Base-by-base conservation (phyloP, 495 filamentous ascomycete genomes). In the Daldinia childiae region DNA sequence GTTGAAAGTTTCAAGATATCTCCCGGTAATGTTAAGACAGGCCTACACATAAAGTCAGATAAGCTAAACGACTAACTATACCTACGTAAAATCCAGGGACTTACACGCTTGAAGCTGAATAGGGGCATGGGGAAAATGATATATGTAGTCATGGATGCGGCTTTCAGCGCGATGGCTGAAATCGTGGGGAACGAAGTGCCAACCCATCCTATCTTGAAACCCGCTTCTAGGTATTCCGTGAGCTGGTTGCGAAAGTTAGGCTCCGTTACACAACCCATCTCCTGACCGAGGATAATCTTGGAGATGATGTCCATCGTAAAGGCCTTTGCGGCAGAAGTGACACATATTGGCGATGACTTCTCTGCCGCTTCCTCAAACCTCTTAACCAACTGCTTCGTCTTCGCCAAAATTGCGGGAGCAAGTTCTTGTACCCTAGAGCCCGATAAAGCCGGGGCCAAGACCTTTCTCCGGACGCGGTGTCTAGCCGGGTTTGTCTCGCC, bases 231-330 rank as follows among this genome's bases (percentile, higher is more conserved):
- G 19, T 58, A 36, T 38, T 38, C 32, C 4, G 55, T 30, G 19
- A 58, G 32, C 19, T 58, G 26, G 11, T 58, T 58, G 55, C 32
- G 29, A 58, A 58, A 58, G 30, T 58, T 58, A 0, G 55, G 55
- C 7, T 58, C 55, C 27, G 55, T 58, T 24, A 58, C 55, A 11
- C 55, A 58, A 6, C 55, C 55, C 6, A 58, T 2, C 11, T 58
- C 55, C 6, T 58, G 29, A 1, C 55, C 55, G 30, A 58, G 30
- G 27, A 58, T 11, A 9, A 58, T 58, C 55, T 58, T 58, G 30
- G 55, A 34, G 32, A 58, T 58, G 30, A 58, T 58, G 17, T 58
- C 55, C 55, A 58, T 58, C 12, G 55, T 58, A 24, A 58, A 58
- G n/a, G 55, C 55, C 7, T 58, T 58, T 21, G 55, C 29, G 30